A percentile compares a stretch with the other conserved stretches of the same genome.
phyloP scores from a whole-genome alignment of 495 filamentous ascomycete species.

The Trypethelium eluteriae region DNA sequence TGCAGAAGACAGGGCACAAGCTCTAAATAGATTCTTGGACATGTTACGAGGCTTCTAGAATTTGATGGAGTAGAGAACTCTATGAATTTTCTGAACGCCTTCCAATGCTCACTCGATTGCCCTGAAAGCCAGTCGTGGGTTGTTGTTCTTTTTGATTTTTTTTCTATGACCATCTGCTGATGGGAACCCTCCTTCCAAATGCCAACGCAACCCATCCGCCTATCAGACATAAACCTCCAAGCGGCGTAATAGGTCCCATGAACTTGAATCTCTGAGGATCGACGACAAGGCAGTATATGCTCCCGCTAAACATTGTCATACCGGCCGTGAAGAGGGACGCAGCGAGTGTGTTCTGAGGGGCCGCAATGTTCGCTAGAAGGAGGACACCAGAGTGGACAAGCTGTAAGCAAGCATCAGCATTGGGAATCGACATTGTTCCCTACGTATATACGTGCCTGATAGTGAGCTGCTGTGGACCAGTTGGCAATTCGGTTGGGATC shows the following conservation, averaged over 20 bases:
- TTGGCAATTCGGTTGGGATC: constrained; percentile 48
- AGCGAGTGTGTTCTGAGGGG: constrained; percentile 41
- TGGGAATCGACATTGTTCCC: neutral
- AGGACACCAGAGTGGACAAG: constrained; percentile 52
- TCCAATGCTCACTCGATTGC: neutral
- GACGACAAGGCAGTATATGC: constrained; percentile 51
- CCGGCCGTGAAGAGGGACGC: constrained; percentile 37
- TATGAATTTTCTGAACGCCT: neutral
- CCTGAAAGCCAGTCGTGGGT: neutral
- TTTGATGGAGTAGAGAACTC: neutral
- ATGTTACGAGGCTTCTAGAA: neutral
- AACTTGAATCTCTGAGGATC: constrained; percentile 49
- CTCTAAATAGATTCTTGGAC: neutral
- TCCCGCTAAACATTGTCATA: constrained; percentile 51
- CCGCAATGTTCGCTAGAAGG: constrained; percentile 43
- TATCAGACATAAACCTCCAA: constrained; percentile 53
- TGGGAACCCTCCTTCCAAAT: constrained; percentile 29
- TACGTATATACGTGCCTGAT: constrained; percentile 42
- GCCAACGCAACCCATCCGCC: constrained; percentile 48
- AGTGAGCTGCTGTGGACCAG: constrained; percentile 54
- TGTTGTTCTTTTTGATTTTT: neutral
- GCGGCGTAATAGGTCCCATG: constrained; percentile 52
- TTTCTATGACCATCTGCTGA: neutral
- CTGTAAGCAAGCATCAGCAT: constrained; percentile 30
- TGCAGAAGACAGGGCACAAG: constrained; percentile 29